phyloP scores from a whole-genome alignment of 257 asterid genomes.

The Salvia rosmarinus region DNA sequence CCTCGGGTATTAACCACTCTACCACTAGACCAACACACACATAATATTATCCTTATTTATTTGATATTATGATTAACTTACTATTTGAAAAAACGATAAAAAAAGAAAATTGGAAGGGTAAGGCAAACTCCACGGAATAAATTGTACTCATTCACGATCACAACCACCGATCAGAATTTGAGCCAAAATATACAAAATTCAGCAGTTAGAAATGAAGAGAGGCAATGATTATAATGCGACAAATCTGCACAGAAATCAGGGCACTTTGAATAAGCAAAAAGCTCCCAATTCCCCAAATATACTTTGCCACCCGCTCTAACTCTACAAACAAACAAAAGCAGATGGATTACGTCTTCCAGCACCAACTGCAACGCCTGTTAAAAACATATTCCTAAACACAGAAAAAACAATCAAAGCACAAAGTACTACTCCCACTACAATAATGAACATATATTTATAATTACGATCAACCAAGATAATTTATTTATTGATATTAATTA shows the following conservation, averaged over 20 bases:
- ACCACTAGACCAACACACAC: no score
- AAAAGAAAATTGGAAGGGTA: no score
- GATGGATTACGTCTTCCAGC: slow-evolving; percentile 24
- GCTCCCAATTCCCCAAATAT: slow-evolving; percentile 47
- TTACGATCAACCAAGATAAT: neutral
- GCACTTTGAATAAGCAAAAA: slow-evolving; percentile 32
- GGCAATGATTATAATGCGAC: slow-evolving; percentile 50
- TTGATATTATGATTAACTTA: no score
- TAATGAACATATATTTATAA: no score
- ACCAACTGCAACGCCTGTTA: neutral
- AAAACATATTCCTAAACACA: neutral
- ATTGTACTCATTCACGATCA: neutral
- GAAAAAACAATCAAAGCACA: neutral
- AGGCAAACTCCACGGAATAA: neutral
- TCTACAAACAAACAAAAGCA: slow-evolving; percentile 22
- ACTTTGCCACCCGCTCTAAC: slow-evolving; percentile 27
- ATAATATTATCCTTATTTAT: no score
- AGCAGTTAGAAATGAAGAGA: slow-evolving; percentile 1
- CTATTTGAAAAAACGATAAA: no score
- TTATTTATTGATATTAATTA: slow-evolving; percentile 1
- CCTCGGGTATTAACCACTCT: no score
- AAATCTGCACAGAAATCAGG: slow-evolving; percentile 44
- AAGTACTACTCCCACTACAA: neutral
- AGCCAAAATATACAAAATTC: neutral
- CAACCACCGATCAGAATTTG: neutral